Base-by-base conservation (phyloP, 495 filamentous ascomycete species). In the Lasiosphaeriaceae sp. region DNA sequence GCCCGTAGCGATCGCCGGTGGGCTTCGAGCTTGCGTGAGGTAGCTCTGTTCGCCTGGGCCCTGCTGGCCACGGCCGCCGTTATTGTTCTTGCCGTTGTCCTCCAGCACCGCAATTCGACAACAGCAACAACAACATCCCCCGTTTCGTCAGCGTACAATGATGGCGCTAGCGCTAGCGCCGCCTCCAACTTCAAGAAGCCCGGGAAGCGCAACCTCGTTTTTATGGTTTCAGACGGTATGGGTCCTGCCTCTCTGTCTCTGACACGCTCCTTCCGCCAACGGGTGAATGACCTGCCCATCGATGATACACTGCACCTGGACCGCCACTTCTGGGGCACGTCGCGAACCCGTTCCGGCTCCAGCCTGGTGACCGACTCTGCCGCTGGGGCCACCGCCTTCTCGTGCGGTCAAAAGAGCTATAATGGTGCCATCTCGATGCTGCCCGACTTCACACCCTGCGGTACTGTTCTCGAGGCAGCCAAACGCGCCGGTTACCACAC, bases 141-240 rank as follows among this genome's bases (percentile, higher is more conserved):
- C 11, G 53, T 55, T 45, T 31, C 59, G 50, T 31, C 26, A 3
- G 19, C 44, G 49, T 47, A 55, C 55, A 47, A 58, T 29, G 47
- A 50, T n/a, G 14, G 53, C 46, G 26, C 53, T 79, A n/a, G n/a
- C n/a, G 87, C 69, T 67, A 93, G 43, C 86, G 92, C 61, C 74
- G 65, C 67, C 22, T 7, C 48, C 46, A 11, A 21, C 45, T 3
- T 9, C 71, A 77, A 49, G 68, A 66, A 31, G 77, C 77, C 82
- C 77, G 88, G 89, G 14, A 98, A 97, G 73, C 80, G 88, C 22
- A 98, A 97, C 66, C 72, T 97, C 39, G 87, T 98, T 57, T 97
- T 98, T 77, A 97, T 98, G 95, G 95, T 98, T 9, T 95, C 90
- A 0, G 94, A 98, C 66, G 94, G 93, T 54, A 97, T 98, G 95